Percentiles rank a stretch among this genome's conserved stretches.
Conservation (phyloP, 1,284 basidiomycete species). For the Cryptococcus depauperatus region DNA sequence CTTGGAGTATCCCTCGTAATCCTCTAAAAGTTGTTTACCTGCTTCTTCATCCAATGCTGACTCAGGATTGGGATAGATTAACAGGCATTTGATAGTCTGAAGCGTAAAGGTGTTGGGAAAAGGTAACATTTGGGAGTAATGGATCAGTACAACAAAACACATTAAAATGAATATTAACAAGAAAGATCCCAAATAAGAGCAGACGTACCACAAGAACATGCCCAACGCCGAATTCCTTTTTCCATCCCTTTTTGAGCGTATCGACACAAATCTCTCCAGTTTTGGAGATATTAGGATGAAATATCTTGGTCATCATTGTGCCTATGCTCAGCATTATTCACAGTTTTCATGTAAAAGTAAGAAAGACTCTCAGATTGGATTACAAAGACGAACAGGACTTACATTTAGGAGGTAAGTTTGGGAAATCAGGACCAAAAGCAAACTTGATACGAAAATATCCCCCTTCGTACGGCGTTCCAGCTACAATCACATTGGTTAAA, state of each 20-base stretch:
- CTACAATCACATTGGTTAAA: constrained; percentile 43
- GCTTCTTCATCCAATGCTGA: constrained; percentile 92
- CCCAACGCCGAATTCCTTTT: constrained; percentile 77
- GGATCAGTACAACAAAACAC: no score
- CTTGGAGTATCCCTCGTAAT: constrained; percentile 75
- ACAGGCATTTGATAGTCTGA: constrained; percentile 77
- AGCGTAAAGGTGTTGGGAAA: background rate
- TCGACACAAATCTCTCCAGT: constrained; percentile 93
- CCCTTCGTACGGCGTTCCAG: constrained; percentile 82
- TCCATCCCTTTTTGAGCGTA: constrained; percentile 95
- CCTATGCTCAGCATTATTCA: constrained; percentile 48
- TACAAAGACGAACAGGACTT: constrained; percentile 39
- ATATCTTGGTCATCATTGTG: constrained; percentile 84
- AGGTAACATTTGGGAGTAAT: no score
- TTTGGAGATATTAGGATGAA: constrained; percentile 89
- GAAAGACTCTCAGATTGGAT: background rate
- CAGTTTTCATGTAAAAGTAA: no score
- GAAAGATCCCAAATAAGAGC: no score
- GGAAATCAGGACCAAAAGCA: constrained; percentile 75
- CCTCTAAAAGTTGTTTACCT: constrained; percentile 78
- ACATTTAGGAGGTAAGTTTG: constrained; percentile 86
- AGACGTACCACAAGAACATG: constrained; percentile 65
- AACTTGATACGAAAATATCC: constrained; percentile 85
- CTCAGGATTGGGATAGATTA: constrained; percentile 94
- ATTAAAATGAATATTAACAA: background rate